Evolutionary conservation across 2,329 filamentous ascomycete genomes (phyloP).

Genomic region (Periglandula ipomoeae): DNA sequence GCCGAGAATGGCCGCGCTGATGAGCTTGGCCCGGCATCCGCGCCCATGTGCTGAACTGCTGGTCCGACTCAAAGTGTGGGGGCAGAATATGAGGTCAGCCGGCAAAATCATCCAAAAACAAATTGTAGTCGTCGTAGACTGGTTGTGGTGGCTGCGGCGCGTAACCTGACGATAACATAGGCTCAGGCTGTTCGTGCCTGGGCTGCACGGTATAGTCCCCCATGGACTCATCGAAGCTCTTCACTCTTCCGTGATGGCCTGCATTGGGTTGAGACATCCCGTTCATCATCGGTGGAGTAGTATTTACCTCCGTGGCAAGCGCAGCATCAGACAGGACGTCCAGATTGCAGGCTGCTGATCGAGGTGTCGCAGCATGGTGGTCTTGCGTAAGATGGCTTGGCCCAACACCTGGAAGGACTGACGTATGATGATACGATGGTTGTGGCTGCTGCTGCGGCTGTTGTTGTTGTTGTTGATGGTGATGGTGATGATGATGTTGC

Average conservation of each 20-base stretch:
- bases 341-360: conserved; percentile 44
- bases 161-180: conserved; percentile 30
- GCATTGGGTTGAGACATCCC: conserved; percentile 32
- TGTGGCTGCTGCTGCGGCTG: conserved; percentile 10
- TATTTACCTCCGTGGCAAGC: conserved; percentile 44
- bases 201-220: conserved; percentile 37
- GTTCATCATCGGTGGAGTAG: conserved; percentile 41
- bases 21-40: conserved; percentile 29
- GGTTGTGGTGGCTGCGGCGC: conserved; percentile 20
- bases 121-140: conserved; percentile 47
- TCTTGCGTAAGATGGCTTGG: conserved; percentile 34
- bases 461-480: conserved; percentile 13
- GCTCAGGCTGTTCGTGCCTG: conserved; percentile 32
- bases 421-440: conserved; percentile 31
- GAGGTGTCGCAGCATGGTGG: conserved; percentile 31
- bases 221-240: conserved; percentile 40
- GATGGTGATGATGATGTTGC: no score
- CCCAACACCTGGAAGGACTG: conserved; percentile 24
- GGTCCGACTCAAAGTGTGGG: conserved; percentile 44
- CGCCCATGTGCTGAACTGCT: conserved; percentile 43
- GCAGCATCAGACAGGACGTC: conserved; percentile 52
- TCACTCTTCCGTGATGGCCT: conserved; percentile 32
- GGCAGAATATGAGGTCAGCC: conserved; percentile 47
- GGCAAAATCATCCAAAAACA: conserved; percentile 50
- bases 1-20: conserved; percentile 35